phyloP scores from a whole-genome alignment of 2,329 filamentous ascomycete species.

The Septoria linicola region DNA sequence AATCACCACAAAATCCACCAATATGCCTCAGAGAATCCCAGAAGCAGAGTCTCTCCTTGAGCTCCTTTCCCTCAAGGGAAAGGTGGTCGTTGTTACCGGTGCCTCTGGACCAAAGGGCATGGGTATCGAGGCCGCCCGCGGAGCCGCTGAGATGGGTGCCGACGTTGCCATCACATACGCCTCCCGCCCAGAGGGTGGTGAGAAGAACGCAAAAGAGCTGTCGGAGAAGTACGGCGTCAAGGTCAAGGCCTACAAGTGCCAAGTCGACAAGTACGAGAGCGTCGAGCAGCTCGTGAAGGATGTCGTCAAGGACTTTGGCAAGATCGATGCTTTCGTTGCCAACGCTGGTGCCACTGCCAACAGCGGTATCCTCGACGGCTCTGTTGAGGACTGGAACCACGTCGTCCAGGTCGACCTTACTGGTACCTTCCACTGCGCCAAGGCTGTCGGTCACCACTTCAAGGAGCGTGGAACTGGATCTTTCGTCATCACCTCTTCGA shows the following conservation, averaged over 20 bases:
- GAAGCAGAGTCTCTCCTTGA: conserved; percentile 58
- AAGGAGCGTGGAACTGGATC: conserved; percentile 63
- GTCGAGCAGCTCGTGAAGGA: conserved; percentile 58
- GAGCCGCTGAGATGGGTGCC: conserved; percentile 64
- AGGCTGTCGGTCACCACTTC: conserved; percentile 81
- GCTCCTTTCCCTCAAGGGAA: conserved; percentile 54
- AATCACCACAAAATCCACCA: conserved; percentile 20
- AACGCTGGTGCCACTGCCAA: conserved; percentile 71
- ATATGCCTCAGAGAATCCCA: conserved; percentile 58
- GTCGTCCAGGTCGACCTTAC: conserved; percentile 85
- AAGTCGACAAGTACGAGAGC: conserved; percentile 58
- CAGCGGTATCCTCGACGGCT: conserved; percentile 66
- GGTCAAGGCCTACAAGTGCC: conserved; percentile 66
- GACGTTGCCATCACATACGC: conserved; percentile 67
- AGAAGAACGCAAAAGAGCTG: conserved; percentile 66
- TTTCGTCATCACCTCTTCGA: conserved; percentile 67
- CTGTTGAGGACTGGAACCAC: conserved; percentile 69
- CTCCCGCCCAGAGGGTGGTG: conserved; percentile 59
- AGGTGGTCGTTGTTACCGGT: conserved; percentile 54
- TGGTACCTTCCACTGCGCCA: conserved; percentile 81
- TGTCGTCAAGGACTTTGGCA: conserved; percentile 67
- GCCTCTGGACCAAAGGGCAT: conserved; percentile 64
- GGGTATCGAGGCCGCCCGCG: conserved; percentile 65
- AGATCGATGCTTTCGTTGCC: conserved; percentile 66
- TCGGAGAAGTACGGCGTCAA: conserved; percentile 61